Base-by-base conservation (phyloP, 768 basidiomycete species). In the Royoungia palumana region DNA sequence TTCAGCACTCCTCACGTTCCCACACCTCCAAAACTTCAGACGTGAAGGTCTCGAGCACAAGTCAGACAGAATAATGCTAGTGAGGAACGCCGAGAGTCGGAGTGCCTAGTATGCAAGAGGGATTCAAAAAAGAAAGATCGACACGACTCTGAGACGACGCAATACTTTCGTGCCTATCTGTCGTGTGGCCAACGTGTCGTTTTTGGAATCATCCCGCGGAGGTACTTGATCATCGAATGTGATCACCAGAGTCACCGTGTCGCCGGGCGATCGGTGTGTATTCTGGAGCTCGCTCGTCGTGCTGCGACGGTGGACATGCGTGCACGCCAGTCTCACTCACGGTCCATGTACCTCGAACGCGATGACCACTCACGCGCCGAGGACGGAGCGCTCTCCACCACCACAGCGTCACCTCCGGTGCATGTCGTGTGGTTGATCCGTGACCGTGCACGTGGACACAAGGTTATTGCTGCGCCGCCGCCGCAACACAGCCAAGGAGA, bases 141-240 rank as follows among this genome's bases (percentile, higher is more conserved):
- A 4, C 12, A 25, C 30, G n/a, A 32, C 13, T 6, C 16, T 46
- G 32, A 1, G 28, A 40, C 35, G 6, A 75, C 86, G 53, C 92
- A 32, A 94, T 83, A 53, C 90, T 93, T 64, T 91, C 83, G 56
- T 94, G 92, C 34, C 88, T 69, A 58, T 94, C 92, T 55, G 80
- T 83, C 56, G 77, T 83, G 12, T 85, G 83, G 4, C 73, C 77
- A 12, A 80, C 72, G 1, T 69, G 72, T 9, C 76, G n/a, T n/a
- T 77, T 63, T 89, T 89, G 12, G 87, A 87, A 62, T 93, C 91
- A 61, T 85, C 1, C 85, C 91, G 4, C 81, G 76, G 14, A 94
- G 79, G 61, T 90, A 93, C 74, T 50, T 78, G 69, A n/a, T 72
- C 58, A 27, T 88, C 82, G 56, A 94, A 91, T 39, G 76, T 69